Percentiles rank a stretch among this genome's conserved stretches.
These are phyloP conservation scores for Paraglomus brasilianum DNA, from an alignment of 192 early-diverging fungal species.

Conservation along the genomic window DNA sequence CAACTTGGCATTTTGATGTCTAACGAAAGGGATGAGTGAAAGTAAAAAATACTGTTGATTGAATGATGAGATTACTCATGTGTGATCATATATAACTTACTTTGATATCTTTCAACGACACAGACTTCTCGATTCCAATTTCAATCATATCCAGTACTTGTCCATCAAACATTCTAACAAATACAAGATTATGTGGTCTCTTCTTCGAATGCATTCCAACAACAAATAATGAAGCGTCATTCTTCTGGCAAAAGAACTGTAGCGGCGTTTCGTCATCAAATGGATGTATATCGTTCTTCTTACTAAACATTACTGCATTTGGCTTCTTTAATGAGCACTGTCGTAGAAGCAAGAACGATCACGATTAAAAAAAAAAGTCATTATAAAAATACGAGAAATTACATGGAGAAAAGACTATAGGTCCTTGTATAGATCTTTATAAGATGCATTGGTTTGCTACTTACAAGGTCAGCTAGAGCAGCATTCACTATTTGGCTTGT, in stretches of 20 bases:
- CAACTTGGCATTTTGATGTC: conserved; percentile 72
- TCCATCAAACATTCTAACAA: conserved; percentile 91
- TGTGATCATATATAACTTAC: conserved; percentile 18
- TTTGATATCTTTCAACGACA: conserved; percentile 72
- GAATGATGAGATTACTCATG: neutral
- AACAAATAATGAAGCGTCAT: conserved; percentile 89
- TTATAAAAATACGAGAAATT: neutral
- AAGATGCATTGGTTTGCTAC: conserved; percentile 5
- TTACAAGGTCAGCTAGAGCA: conserved; percentile 87
- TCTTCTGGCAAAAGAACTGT: conserved; percentile 95
- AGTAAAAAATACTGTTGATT: no score
- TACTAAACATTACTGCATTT: conserved; percentile 83
- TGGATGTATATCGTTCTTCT: conserved; percentile 94
- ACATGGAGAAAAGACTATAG: neutral
- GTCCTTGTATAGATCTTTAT: neutral
- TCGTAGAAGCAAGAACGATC: neutral
- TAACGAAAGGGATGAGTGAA: conserved; percentile 10
- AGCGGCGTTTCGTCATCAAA: conserved; percentile 91
- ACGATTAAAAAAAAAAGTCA: neutral
- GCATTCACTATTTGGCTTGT: conserved; percentile 83
- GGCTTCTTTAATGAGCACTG: conserved; percentile 89
- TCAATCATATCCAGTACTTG: conserved; percentile 96
- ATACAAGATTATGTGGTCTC: conserved; percentile 88
- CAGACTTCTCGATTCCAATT: conserved; percentile 73
- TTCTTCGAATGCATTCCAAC: conserved; percentile 95